Evolutionary conservation across 192 early-diverging fungal genomes (phyloP).

Genomic region (Gigaspora rosea): DNA sequence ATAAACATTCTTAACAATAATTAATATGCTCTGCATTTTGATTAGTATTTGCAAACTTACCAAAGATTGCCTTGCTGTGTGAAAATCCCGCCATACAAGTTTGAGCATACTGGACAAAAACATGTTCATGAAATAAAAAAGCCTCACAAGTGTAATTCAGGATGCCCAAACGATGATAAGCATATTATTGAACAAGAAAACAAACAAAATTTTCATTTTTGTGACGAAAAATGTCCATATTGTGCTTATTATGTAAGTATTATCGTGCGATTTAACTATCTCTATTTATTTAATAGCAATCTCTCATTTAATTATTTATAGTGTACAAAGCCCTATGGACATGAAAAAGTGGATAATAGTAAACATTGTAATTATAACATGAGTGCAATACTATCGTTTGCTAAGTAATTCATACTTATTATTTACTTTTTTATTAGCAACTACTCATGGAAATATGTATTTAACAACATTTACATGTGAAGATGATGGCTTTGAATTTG

Average conservation of each 20-base stretch:
- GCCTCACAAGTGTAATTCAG: constrained; percentile 36
- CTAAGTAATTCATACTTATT: background rate
- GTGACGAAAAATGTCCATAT: constrained; percentile 27
- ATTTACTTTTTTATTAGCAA: background rate
- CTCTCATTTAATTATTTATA: constrained; percentile 12
- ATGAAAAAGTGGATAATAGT: constrained; percentile 35
- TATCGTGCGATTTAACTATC: background rate
- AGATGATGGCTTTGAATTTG: constrained; percentile 43
- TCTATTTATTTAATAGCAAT: background rate
- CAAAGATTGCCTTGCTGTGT: constrained; percentile 34
- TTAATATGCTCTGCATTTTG: background rate
- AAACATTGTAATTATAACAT: constrained; percentile 28
- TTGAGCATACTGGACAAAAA: constrained; percentile 35
- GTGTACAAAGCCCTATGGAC: constrained; percentile 36
- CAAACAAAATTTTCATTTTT: constrained; percentile 28
- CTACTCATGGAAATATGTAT: constrained; percentile 42
- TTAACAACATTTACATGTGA: constrained; percentile 35
- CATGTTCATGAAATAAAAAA: constrained; percentile 37
- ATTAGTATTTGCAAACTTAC: constrained; percentile 37
- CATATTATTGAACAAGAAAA: constrained; percentile 21
- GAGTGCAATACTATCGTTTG: background rate
- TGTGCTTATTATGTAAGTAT: constrained; percentile 28
- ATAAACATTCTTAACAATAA: background rate
- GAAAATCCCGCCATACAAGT: constrained; percentile 41
- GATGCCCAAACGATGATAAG: constrained; percentile 32